Evolutionary conservation across 192 early-diverging fungal species (phyloP).

Genomic region (Coemansia sp.): DNA sequence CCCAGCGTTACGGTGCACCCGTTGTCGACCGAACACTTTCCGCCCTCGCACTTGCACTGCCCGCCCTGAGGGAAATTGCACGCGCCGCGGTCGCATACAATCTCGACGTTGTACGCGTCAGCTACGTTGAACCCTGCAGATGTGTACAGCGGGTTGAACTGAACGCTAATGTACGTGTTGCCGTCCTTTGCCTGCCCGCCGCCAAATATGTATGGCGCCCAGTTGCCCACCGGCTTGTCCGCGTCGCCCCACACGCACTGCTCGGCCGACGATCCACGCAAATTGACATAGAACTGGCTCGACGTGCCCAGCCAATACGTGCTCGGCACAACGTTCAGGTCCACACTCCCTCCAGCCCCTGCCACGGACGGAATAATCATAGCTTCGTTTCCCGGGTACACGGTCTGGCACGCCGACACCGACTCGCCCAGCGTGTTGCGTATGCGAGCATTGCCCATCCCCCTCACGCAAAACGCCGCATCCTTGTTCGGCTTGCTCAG

Average conservation of each 20-base stretch:
- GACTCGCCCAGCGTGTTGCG: constrained; percentile 38
- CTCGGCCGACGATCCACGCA: constrained; percentile 32
- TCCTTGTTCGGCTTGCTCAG: constrained; percentile 39
- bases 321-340: constrained; percentile 43
- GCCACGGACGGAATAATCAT: constrained; percentile 55
- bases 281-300: constrained; percentile 52
- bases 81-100: constrained; percentile 26
- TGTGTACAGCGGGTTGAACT: constrained; percentile 50
- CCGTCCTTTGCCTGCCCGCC: constrained; percentile 43
- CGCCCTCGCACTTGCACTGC: constrained; percentile 49
- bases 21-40: constrained; percentile 47
- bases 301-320: constrained; percentile 54
- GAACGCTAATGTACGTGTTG: constrained; percentile 53
- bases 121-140: constrained; percentile 26
- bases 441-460: constrained; percentile 38
- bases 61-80: constrained; percentile 53
- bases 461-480: constrained; percentile 34
- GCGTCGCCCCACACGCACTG: constrained; percentile 50
- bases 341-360: constrained; percentile 19
- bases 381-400: constrained; percentile 54
- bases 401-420: constrained; percentile 53
- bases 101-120: constrained; percentile 35
- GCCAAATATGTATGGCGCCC: constrained; percentile 53
- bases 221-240: constrained; percentile 38
- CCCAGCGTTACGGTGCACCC: constrained; percentile 47